These are phyloP conservation scores for Magnolia changhungtana DNA, from an alignment of 164 flowering plant species.

Conservation along the genomic window DNA sequence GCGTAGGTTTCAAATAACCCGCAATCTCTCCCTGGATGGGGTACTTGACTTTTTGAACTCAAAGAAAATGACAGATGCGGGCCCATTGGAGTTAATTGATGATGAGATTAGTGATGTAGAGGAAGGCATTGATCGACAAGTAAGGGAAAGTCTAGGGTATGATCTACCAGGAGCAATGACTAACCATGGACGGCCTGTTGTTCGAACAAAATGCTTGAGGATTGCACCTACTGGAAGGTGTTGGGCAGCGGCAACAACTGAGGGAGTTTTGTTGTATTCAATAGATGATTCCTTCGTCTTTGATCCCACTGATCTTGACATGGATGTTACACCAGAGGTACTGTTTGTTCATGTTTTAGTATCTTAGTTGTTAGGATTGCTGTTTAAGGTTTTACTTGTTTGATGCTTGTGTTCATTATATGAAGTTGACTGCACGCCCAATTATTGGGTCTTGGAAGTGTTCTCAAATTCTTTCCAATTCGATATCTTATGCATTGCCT, in stretches of 20 bases:
- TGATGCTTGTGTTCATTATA: not conserved
- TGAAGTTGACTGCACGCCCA: not conserved
- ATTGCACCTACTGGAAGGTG: slow-evolving; percentile 96
- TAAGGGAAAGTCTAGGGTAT: slow-evolving; percentile 55
- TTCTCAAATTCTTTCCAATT: not conserved
- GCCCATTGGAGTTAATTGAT: slow-evolving; percentile 88
- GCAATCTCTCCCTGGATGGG: slow-evolving; percentile 86
- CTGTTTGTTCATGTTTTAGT: not conserved
- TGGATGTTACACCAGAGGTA: slow-evolving; percentile 97
- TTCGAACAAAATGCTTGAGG: slow-evolving; percentile 77
- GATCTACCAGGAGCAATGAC: slow-evolving; percentile 90
- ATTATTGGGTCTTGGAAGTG: not conserved
- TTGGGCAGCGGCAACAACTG: slow-evolving; percentile 99
- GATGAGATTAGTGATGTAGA: slow-evolving; percentile 80
- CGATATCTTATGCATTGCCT: not conserved
- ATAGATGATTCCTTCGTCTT: slow-evolving; percentile 86
- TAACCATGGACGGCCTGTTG: slow-evolving; percentile 75
- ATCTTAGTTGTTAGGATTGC: not conserved
- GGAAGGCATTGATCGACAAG: slow-evolving; percentile 83
- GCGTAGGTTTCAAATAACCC: slow-evolving; percentile 80
- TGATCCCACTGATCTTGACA: slow-evolving; percentile 97
- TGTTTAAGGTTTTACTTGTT: not conserved
- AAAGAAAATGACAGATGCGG: slow-evolving; percentile 93
- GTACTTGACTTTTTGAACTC: slow-evolving; percentile 87
- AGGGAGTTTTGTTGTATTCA: slow-evolving; percentile 86